Evolutionary conservation across 805 yeast species (phyloP).

Genomic region (Yarrowia sp.): DNA sequence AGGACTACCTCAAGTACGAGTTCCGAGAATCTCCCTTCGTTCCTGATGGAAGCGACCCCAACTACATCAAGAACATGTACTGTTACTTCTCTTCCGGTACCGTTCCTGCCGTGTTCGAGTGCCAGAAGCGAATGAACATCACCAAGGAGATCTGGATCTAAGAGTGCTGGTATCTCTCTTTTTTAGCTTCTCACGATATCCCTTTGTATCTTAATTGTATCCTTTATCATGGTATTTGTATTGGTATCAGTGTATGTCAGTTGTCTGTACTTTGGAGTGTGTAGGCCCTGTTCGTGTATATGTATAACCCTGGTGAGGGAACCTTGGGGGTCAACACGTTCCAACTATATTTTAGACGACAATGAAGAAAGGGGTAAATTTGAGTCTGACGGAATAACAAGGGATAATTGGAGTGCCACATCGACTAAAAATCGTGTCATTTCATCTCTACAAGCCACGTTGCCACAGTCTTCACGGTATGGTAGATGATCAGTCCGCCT

Average conservation of each 20-base stretch:
- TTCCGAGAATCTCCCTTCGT: conserved; percentile 62
- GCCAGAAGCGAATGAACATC: conserved; percentile 40
- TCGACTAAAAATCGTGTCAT: no score
- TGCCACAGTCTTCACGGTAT: not conserved
- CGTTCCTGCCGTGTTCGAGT: conserved; percentile 45
- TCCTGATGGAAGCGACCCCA: conserved; percentile 55
- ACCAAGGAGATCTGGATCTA: conserved; percentile 39
- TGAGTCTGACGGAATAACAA: not conserved
- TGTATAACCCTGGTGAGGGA: not conserved
- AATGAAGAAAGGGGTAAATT: not conserved
- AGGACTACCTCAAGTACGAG: conserved; percentile 56
- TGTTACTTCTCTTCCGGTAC: conserved; percentile 51
- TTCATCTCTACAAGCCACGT: not conserved
- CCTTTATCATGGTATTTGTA: not conserved
- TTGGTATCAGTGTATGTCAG: not conserved
- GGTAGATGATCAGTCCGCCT: no score
- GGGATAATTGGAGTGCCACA: not conserved
- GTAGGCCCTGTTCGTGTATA: not conserved
- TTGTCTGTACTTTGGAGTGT: not conserved
- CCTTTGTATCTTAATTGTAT: conserved; percentile 7
- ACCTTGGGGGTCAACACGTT: conserved; percentile 13
- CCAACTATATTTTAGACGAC: conserved; percentile 9
- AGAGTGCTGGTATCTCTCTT: not conserved
- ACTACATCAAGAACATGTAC: conserved; percentile 51
- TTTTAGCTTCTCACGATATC: conserved; percentile 10